These are phyloP conservation scores for Ogataea wickerhamii DNA, from an alignment of 805 yeast genomes.

Conservation along the genomic window DNA sequence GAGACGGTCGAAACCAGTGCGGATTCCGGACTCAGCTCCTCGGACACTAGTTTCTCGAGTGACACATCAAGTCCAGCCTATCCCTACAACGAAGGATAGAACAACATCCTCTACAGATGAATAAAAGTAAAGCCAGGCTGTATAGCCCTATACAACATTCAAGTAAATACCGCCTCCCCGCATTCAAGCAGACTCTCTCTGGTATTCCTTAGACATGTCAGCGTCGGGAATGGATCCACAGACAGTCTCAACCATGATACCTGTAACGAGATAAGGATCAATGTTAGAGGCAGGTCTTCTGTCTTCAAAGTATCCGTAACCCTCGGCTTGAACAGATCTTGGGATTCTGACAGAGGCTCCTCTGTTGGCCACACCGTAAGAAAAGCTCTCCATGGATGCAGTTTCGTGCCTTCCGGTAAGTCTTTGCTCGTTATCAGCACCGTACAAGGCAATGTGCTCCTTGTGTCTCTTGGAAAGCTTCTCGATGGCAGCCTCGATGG, in stretches of 20 bases:
- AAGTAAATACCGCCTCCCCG: background rate
- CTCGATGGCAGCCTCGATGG: constrained; percentile 87
- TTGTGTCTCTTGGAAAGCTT: constrained; percentile 93
- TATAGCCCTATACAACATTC: constrained; percentile 1
- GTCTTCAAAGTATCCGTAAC: constrained; percentile 98
- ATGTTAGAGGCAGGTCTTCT: constrained; percentile 99
- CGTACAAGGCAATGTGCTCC: constrained; percentile 94
- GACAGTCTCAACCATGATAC: constrained; percentile 96
- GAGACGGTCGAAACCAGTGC: background rate
- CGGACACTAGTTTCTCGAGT: no score
- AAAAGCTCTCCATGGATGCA: constrained; percentile 86
- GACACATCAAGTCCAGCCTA: no score
- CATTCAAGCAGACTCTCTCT: constrained; percentile 53
- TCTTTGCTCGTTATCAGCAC: constrained; percentile 92
- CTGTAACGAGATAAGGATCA: constrained; percentile 98
- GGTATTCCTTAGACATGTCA: constrained; percentile 87
- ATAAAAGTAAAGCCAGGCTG: background rate
- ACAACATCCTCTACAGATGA: no score
- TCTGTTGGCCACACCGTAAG: constrained; percentile 99
- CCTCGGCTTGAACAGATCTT: constrained; percentile 97
- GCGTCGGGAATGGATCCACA: constrained; percentile 94
- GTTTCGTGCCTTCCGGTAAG: constrained; percentile 99
- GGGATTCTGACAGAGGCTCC: constrained; percentile 99
- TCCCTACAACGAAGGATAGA: no score
- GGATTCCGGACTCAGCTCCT: background rate